Evolutionary conservation across 805 yeast species (phyloP).

Genomic region (Wilhelminamyces savonicus): DNA sequence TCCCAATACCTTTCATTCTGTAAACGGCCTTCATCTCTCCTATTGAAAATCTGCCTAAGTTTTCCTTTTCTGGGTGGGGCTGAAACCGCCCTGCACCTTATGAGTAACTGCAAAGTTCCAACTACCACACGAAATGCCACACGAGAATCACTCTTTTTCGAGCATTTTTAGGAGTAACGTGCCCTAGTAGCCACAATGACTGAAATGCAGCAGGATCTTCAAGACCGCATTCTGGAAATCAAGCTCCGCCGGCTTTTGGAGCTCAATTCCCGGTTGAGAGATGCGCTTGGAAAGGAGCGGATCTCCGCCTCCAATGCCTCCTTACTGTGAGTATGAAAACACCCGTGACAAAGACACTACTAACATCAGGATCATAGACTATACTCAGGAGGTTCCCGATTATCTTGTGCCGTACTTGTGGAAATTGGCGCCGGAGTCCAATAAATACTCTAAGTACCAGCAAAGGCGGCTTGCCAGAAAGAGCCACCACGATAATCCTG

Average conservation of each 20-base stretch:
- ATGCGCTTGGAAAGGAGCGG: constrained; percentile 48
- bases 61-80: no score
- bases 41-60: no score
- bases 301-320: constrained; percentile 62
- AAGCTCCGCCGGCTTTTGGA: constrained; percentile 58
- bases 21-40: no score
- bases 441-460: constrained; percentile 12
- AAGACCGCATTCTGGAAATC: constrained; percentile 46
- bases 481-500: constrained; percentile 7
- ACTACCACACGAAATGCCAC: no score
- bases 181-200: no score
- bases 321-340: constrained; percentile 23
- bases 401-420: constrained; percentile 41
- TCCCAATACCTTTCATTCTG: no score
- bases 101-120: no score
- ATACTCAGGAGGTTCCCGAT: constrained; percentile 39
- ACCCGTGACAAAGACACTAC: constrained; percentile 1
- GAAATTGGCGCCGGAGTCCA: constrained; percentile 28
- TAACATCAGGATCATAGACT: constrained; percentile 31
- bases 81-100: no score
- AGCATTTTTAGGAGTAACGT: no score
- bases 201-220: no score
- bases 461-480: constrained; percentile 2
- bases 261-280: constrained; percentile 46
- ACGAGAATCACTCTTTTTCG: no score